These are phyloP conservation scores for Apophysomyces elegans DNA, from an alignment of 371 early-diverging fungal genomes.

Conservation along the genomic window DNA sequence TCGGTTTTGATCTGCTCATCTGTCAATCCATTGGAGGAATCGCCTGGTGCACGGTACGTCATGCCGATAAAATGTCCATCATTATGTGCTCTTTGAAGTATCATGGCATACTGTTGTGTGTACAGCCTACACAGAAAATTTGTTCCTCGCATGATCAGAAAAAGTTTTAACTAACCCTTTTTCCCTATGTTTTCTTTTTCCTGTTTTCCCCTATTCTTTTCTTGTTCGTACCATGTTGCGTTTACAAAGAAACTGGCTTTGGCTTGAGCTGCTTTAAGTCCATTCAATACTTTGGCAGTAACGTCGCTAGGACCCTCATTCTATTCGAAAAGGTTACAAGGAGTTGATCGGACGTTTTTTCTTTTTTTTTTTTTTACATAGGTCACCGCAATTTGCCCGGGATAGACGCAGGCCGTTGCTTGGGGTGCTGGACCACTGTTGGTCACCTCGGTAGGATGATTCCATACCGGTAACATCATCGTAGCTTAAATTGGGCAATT, in stretches of 20 bases:
- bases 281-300: constrained; percentile 57
- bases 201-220: no score
- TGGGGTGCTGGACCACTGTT: constrained; percentile 40
- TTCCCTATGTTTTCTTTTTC: no score
- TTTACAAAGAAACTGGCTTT: constrained; percentile 64
- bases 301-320: constrained; percentile 68
- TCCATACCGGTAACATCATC: constrained; percentile 48
- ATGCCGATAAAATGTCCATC: constrained; percentile 59
- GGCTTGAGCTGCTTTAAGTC: constrained; percentile 53
- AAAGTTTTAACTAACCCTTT: no score
- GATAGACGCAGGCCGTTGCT: constrained; percentile 52
- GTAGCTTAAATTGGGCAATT: constrained; percentile 16
- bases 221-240: constrained; percentile 50
- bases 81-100: constrained; percentile 52
- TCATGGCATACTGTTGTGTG: constrained; percentile 52
- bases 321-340: constrained; percentile 18
- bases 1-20: constrained; percentile 50
- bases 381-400: constrained; percentile 59
- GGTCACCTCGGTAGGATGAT: constrained; percentile 37
- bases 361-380: constrained; percentile 34
- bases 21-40: constrained; percentile 44
- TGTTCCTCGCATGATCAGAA: no score
- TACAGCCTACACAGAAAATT: constrained; percentile 27
- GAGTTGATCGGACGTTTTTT: no score
- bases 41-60: constrained; percentile 56